Evolutionary conservation across 2,329 filamentous ascomycete genomes (phyloP).

Genomic region (Ophiostoma ips): DNA sequence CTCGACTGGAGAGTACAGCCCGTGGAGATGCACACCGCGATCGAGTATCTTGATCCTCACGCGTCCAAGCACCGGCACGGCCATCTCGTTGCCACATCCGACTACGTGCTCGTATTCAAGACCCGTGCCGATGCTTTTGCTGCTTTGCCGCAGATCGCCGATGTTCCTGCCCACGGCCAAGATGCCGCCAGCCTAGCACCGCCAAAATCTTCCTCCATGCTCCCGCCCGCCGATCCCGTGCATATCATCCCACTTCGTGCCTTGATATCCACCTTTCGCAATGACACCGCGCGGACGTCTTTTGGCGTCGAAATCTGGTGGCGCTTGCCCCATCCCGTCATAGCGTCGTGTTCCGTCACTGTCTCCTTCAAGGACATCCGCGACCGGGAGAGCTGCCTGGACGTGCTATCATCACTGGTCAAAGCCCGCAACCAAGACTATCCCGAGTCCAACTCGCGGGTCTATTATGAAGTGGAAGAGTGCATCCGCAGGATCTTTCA

Average conservation of each 20-base stretch:
- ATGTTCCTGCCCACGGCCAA: conserved; percentile 13
- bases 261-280: conserved; percentile 38
- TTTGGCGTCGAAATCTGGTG: conserved; percentile 45
- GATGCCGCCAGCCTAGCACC: conserved; percentile 13
- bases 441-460: conserved; percentile 22
- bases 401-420: conserved; percentile 27
- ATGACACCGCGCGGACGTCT: conserved; percentile 31
- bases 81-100: conserved; percentile 38
- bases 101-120: conserved; percentile 36
- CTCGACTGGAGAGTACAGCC: conserved; percentile 22
- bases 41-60: conserved; percentile 24
- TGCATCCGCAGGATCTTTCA: conserved; percentile 34
- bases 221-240: conserved; percentile 18
- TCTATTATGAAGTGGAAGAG: conserved; percentile 32
- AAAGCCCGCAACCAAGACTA: conserved; percentile 20
- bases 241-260: conserved; percentile 35
- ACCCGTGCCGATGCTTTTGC: conserved; percentile 31
- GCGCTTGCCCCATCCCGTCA: conserved; percentile 29
- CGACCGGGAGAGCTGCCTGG: conserved; percentile 37
- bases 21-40: conserved; percentile 26
- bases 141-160: conserved; percentile 28
- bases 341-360: conserved; percentile 33
- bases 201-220: conserved; percentile 7
- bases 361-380: conserved; percentile 35
- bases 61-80: conserved; percentile 36